These are phyloP conservation scores for Eremothecium sinecaudum DNA, from an alignment of 1,139 yeast genomes.

Conservation along the genomic window DNA sequence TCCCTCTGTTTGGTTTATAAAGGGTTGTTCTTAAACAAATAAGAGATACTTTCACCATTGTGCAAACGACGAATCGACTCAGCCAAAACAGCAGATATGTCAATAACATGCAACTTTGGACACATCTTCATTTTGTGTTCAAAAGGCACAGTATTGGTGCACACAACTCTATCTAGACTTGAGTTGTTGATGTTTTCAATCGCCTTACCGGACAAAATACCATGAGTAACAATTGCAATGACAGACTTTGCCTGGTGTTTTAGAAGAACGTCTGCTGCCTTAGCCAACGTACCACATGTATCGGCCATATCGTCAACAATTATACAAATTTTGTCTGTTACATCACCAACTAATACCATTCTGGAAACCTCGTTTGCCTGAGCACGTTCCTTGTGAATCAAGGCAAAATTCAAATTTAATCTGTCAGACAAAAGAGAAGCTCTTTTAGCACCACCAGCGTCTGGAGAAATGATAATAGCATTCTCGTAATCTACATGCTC, in stretches of 20 bases:
- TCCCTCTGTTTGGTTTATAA: conserved; percentile 29
- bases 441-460: conserved; percentile 98
- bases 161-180: conserved; percentile 68
- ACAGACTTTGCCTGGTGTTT: conserved; percentile 77
- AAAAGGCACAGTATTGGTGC: conserved; percentile 92
- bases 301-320: conserved; percentile 98
- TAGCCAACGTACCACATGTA: conserved; percentile 93
- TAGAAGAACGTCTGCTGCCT: conserved; percentile 85
- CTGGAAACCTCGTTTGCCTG: conserved; percentile 88
- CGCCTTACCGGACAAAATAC: conserved; percentile 84
- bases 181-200: conserved; percentile 73
- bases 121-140: conserved; percentile 65
- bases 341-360: conserved; percentile 97
- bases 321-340: conserved; percentile 73
- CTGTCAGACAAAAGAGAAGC: conserved; percentile 94
- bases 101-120: conserved; percentile 71
- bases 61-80: conserved; percentile 94
- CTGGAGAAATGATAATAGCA: conserved; percentile 88
- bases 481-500: conserved; percentile 61
- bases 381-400: conserved; percentile 93
- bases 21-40: conserved; percentile 72
- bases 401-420: conserved; percentile 85
- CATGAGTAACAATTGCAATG: conserved; percentile 94
- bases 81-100: conserved; percentile 84
- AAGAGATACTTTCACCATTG: conserved; percentile 93